Evolutionary conservation across 2,329 filamentous ascomycete genomes (phyloP).

Genomic region (Trichoderma lentiforme): DNA sequence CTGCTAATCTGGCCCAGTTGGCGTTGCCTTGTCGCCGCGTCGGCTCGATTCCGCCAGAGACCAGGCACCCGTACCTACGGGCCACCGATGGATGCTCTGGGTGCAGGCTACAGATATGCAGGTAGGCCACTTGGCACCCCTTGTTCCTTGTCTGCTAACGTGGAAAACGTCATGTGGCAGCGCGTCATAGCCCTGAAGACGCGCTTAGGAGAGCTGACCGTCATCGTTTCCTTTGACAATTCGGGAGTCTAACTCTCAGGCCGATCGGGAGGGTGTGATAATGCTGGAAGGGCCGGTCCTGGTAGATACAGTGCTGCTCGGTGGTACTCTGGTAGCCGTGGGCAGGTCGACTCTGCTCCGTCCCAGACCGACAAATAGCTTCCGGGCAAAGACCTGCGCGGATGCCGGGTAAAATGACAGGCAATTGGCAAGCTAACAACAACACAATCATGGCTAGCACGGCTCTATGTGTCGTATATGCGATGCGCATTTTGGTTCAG

Average conservation of each 20-base stretch:
- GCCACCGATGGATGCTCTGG: slow-evolving; percentile 1
- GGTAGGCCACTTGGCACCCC: slow-evolving; percentile 18
- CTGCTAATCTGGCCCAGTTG: slow-evolving; percentile 17
- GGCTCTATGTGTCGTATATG: neutral
- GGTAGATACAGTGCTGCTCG: neutral
- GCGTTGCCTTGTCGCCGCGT: slow-evolving; percentile 16
- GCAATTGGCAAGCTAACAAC: neutral
- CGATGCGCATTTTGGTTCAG: neutral
- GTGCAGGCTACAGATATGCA: slow-evolving; percentile 16
- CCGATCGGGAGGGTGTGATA: neutral
- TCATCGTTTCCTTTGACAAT: slow-evolving; percentile 2
- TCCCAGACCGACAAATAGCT: neutral
- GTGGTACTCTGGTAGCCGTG: neutral
- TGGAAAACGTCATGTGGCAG: slow-evolving; percentile 19
- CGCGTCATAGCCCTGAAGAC: slow-evolving; percentile 15
- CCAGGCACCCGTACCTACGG: slow-evolving; percentile 18
- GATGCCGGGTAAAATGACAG: neutral
- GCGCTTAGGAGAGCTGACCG: slow-evolving; percentile 7
- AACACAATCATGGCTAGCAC: neutral
- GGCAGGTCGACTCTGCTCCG: neutral
- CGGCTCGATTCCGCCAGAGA: slow-evolving; percentile 20
- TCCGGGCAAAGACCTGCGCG: neutral
- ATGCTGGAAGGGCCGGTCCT: neutral
- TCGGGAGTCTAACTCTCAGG: neutral
- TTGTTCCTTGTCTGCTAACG: slow-evolving; percentile 18